A percentile compares a stretch with the other conserved stretches of the same genome.
phyloP scores from a whole-genome alignment of 345 rosid genomes.

The Hypericum perforatum region DNA sequence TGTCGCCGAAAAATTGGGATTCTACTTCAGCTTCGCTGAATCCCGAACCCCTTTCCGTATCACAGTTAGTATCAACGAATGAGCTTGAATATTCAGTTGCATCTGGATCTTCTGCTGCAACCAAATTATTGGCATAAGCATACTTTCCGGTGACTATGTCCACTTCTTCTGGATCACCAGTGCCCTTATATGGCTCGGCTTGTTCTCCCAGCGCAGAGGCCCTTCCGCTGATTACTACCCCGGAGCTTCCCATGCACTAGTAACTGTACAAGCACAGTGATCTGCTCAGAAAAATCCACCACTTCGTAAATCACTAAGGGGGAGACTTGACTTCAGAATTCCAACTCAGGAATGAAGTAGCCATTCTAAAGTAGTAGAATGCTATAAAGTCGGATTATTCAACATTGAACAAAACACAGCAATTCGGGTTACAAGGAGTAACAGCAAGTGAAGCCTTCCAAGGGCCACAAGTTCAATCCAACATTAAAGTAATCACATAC shows the following conservation, averaged over 20 bases:
- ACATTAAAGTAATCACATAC: too few species aligned
- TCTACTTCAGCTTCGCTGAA: neutral
- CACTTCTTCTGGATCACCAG: neutral
- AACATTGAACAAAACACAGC: too few species aligned
- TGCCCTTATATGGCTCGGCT: neutral
- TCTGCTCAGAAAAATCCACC: too few species aligned
- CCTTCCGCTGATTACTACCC: neutral
- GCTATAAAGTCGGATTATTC: too few species aligned
- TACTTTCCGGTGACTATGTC: neutral
- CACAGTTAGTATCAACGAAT: neutral
- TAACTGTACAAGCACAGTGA: too few species aligned
- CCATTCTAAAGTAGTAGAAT: too few species aligned
- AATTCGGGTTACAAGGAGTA: too few species aligned
- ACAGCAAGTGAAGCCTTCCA: too few species aligned
- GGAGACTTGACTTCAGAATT: too few species aligned
- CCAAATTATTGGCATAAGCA: neutral
- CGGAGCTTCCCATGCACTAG: neutral
- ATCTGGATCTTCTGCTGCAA: neutral
- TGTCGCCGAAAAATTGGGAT: neutral
- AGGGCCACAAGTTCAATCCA: too few species aligned
- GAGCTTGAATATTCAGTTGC: slow-evolving; percentile 4
- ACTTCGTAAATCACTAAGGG: too few species aligned
- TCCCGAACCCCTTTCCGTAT: neutral
- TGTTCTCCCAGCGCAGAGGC: neutral
- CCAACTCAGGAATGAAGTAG: too few species aligned